These are phyloP conservation scores for Pseudogymnoascus sp. DNA, from an alignment of 2,329 filamentous ascomycete genomes.

Conservation along the genomic window DNA sequence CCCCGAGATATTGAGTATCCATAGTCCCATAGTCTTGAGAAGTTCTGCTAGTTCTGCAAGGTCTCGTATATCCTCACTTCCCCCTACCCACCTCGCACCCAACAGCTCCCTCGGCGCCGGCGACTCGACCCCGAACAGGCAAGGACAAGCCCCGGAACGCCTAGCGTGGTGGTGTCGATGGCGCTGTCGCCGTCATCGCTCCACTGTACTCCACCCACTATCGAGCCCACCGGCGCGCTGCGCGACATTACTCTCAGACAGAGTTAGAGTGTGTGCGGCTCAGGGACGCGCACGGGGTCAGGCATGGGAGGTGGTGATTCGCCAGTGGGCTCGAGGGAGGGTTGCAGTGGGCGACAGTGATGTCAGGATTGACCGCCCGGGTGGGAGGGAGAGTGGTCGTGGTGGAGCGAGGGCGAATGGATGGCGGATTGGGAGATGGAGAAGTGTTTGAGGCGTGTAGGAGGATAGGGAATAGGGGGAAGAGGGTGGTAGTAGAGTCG, in stretches of 20 bases:
- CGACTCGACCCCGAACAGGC: not conserved
- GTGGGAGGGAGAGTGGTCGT: not conserved
- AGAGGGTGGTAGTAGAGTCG: not conserved
- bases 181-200: not conserved
- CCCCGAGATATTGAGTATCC: not conserved
- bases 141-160: not conserved
- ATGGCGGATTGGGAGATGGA: not conserved
- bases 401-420: slow-evolving; percentile 1
- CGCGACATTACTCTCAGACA: slow-evolving; percentile 5
- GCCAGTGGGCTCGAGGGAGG: not conserved
- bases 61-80: not conserved
- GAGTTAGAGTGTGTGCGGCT: not conserved
- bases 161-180: slow-evolving; percentile 2
- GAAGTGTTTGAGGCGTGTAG: not conserved
- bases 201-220: not conserved
- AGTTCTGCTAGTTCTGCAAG: not conserved
- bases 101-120: not conserved
- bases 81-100: not conserved
- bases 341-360: not conserved
- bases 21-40: not conserved
- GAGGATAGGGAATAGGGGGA: not conserved
- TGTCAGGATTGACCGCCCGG: not conserved
- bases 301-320: not conserved
- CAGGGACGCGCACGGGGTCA: not conserved
- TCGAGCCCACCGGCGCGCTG: not conserved